These are phyloP conservation scores for Gnetum montanum DNA, from an alignment of 75 land plant species.

Conservation along the genomic window DNA sequence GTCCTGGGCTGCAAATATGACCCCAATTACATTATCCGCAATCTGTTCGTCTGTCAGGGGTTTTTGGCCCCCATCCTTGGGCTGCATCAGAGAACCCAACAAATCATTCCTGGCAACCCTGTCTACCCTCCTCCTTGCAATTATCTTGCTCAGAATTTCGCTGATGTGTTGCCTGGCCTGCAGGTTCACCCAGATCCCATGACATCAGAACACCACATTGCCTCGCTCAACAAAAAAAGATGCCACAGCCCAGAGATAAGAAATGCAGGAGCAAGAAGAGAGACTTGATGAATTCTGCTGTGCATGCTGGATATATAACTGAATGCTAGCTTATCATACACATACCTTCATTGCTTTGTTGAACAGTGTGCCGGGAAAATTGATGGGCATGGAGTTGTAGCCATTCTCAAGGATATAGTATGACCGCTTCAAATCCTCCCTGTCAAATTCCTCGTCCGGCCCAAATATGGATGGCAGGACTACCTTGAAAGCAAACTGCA, in stretches of 20 bases:
- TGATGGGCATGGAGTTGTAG: conserved; percentile 85
- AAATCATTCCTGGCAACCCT: conserved; percentile 21
- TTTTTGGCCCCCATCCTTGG: conserved; percentile 15
- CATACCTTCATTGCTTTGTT: conserved; percentile 71
- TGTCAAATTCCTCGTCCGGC: conserved; percentile 34
- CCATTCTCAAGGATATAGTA: conserved; percentile 75
- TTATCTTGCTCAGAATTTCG: conserved; percentile 39
- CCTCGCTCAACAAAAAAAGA: too few relatives aligned
- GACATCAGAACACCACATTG: too few relatives aligned
- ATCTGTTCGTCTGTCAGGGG: conserved; percentile 75
- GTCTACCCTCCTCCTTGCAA: conserved; percentile 31
- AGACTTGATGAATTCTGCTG: not conserved
- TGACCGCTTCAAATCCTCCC: conserved; percentile 58
- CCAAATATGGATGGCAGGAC: conserved; percentile 68
- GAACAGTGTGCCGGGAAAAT: conserved; percentile 73
- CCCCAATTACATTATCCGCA: conserved; percentile 84
- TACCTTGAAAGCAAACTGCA: conserved; percentile 77
- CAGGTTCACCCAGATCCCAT: not conserved
- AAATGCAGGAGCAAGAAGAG: not conserved
- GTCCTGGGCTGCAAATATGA: conserved; percentile 86
- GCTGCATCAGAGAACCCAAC: conserved; percentile 55
- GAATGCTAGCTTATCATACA: not conserved
- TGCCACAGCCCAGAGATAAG: too few relatives aligned
- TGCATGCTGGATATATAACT: not conserved
- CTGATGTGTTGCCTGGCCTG: conserved; percentile 54